Conservation (phyloP, 176 grass and related monocot species). For the Melocanna baccifera region DNA sequence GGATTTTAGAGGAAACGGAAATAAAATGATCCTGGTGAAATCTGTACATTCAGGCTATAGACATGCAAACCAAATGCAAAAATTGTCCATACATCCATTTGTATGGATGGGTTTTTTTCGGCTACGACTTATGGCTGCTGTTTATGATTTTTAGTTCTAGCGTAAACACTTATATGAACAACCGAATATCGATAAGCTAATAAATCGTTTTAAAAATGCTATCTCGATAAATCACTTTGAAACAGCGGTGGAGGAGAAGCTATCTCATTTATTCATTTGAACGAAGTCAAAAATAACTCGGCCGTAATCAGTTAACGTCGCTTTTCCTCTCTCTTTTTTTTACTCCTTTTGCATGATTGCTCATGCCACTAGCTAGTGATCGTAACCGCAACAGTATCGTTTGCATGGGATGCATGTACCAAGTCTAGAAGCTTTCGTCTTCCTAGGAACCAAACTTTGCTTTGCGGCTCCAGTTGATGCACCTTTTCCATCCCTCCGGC, state of each 20-base stretch:
- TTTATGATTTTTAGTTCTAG: too few relatives aligned
- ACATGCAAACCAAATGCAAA: not conserved
- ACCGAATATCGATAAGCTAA: too few relatives aligned
- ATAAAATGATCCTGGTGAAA: not conserved
- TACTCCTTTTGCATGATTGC: slow-evolving; percentile 29
- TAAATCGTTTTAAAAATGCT: too few relatives aligned
- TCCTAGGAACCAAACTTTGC: slow-evolving; percentile 2
- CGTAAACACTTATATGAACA: too few relatives aligned
- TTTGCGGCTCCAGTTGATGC: slow-evolving; percentile 27
- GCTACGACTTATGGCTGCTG: too few relatives aligned
- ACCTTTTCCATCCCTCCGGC: not conserved
- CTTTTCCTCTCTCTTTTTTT: slow-evolving; percentile 1
- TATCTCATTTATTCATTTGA: rapidly evolving
- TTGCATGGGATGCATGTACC: slow-evolving; percentile 39
- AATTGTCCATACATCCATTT: not conserved
- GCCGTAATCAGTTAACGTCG: not conserved
- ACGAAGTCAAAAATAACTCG: too few relatives aligned
- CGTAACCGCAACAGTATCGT: not conserved
- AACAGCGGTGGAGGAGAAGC: too few relatives aligned
- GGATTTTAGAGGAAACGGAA: not conserved
- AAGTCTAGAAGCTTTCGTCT: not conserved
- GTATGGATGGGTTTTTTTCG: too few relatives aligned
- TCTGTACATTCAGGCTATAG: not conserved
- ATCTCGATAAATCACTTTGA: too few relatives aligned
- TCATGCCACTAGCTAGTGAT: slow-evolving; percentile 7